phyloP scores from a whole-genome alignment of 164 flowering plant species.

The Vitis riparia region DNA sequence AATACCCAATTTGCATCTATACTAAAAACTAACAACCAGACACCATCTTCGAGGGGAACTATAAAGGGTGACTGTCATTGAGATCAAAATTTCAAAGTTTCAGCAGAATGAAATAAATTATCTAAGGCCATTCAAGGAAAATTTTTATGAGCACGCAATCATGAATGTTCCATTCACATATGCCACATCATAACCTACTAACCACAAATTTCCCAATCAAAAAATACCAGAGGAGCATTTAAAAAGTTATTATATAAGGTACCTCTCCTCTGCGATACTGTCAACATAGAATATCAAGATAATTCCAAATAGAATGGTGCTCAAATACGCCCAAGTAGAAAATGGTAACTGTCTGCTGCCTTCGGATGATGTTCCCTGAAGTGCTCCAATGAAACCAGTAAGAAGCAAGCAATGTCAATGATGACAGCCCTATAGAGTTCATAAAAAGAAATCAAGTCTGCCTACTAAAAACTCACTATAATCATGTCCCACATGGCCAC shows the following conservation, averaged over 20 bases:
- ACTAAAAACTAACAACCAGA: too few species aligned
- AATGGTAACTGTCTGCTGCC: constrained; percentile 47
- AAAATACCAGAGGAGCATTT: background rate
- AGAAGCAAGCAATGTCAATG: background rate
- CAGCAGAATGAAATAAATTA: too few species aligned
- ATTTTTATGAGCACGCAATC: background rate
- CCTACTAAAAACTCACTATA: constrained; percentile 52
- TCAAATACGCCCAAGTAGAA: constrained; percentile 72
- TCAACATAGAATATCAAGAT: constrained; percentile 86
- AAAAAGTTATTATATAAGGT: constrained; percentile 8
- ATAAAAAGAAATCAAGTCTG: background rate
- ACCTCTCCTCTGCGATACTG: constrained; percentile 96
- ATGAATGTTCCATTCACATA: background rate
- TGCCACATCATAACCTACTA: background rate
- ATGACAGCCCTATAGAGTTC: background rate
- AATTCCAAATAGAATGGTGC: constrained; percentile 78
- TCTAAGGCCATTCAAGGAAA: background rate
- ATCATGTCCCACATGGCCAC: constrained; percentile 96
- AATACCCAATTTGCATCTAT: too few species aligned
- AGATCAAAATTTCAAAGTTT: too few species aligned
- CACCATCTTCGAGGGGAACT: too few species aligned
- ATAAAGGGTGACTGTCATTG: too few species aligned
- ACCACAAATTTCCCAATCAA: background rate
- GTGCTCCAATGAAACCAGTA: constrained; percentile 24
- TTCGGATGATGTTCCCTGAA: constrained; percentile 73